Conservation (phyloP, 1,284 basidiomycete genomes). For the Calocybe gambosa region DNA sequence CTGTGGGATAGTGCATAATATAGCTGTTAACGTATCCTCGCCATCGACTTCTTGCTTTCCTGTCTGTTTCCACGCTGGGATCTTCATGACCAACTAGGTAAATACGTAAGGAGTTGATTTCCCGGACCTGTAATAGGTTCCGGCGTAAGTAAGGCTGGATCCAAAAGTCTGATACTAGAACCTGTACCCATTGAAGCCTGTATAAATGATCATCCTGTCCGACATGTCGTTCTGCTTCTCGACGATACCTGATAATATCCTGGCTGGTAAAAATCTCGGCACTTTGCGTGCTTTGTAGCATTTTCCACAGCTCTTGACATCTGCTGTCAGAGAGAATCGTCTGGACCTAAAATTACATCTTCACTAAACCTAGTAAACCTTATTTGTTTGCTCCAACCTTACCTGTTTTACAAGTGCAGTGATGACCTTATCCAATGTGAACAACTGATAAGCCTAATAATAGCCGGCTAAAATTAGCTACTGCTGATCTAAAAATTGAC, state of each 20-base stretch:
- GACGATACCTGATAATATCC: slow-evolving; percentile 85
- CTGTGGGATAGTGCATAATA: slow-evolving; percentile 65
- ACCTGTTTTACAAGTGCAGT: slow-evolving; percentile 87
- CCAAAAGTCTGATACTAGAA: slow-evolving; percentile 18
- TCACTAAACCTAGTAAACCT: slow-evolving; percentile 3
- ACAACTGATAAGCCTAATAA: slow-evolving; percentile 74
- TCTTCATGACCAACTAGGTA: slow-evolving; percentile 79
- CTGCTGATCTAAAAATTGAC: slow-evolving; percentile 7
- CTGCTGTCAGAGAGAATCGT: slow-evolving; percentile 71
- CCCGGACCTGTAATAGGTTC: slow-evolving; percentile 46
- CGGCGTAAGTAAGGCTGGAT: slow-evolving; percentile 6
- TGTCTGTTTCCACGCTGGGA: slow-evolving; percentile 59
- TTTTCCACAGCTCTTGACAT: slow-evolving; percentile 66
- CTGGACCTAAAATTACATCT: slow-evolving; percentile 56
- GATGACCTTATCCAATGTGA: slow-evolving; percentile 90
- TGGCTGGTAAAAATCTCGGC: slow-evolving; percentile 54
- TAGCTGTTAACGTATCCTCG: slow-evolving; percentile 86
- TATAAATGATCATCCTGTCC: slow-evolving; percentile 90
- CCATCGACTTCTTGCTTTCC: slow-evolving; percentile 56
- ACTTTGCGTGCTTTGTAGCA: slow-evolving; percentile 50
- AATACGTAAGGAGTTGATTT: slow-evolving; percentile 60
- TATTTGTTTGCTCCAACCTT: slow-evolving; percentile 20
- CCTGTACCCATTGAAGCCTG: slow-evolving; percentile 83
- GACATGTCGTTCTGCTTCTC: slow-evolving; percentile 83
- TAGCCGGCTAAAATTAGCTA: slow-evolving; percentile 15